Percentiles rank a stretch among this genome's conserved stretches.
phyloP scores from a whole-genome alignment of 768 basidiomycete species.

The Hemileccinum rubropunctum region DNA sequence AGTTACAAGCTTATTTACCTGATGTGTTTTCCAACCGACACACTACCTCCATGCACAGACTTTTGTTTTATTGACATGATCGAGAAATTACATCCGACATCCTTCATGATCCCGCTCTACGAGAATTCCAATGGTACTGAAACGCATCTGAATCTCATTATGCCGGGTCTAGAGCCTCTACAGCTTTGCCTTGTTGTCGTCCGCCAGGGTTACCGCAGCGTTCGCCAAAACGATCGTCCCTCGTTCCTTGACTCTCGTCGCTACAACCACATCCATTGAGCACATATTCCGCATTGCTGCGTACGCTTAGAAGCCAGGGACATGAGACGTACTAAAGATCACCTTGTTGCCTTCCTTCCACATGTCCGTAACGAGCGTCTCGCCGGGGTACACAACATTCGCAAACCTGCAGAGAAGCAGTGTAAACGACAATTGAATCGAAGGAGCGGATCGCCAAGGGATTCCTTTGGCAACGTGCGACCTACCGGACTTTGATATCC shows the following conservation, averaged over 20 bases:
- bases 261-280: not conserved
- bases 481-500: constrained; percentile 93
- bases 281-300: not conserved
- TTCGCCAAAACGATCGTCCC: constrained; percentile 66
- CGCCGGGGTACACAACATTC: constrained; percentile 91
- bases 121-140: not conserved
- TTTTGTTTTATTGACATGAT: too few species aligned
- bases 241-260: constrained; percentile 59
- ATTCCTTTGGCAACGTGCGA: not conserved
- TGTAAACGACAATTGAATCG: too few species aligned
- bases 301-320: not conserved
- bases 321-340: constrained; percentile 71
- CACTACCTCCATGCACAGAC: too few species aligned
- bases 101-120: too few species aligned
- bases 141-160: not conserved
- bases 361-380: constrained; percentile 95
- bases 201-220: constrained; percentile 75
- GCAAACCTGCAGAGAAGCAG: constrained; percentile 55
- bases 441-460: too few species aligned
- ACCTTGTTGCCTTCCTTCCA: constrained; percentile 95
- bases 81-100: too few species aligned
- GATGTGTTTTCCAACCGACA: not conserved
- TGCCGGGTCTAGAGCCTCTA: constrained; percentile 25
- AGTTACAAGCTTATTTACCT: not conserved
- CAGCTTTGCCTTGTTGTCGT: constrained; percentile 57